Evolutionary conservation across 352 stramenopile species (phyloP), one percentile per base, ranked within the genome.

Genomic region (Halophytophthora batemanensis): DNA sequence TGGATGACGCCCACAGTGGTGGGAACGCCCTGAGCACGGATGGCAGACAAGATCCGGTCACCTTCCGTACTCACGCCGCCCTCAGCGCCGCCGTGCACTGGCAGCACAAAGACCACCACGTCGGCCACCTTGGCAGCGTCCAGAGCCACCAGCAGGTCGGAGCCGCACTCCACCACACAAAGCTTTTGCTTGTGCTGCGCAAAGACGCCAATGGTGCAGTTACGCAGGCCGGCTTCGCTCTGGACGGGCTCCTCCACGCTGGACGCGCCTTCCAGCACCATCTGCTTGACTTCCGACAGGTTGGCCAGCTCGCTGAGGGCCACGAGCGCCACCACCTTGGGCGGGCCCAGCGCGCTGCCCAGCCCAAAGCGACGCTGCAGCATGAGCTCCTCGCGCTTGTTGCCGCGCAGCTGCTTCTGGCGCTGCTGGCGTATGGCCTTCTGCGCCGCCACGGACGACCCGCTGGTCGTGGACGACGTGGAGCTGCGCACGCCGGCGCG

Each of bases 11-110:
- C 88, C 15, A 96, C 77, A 1, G 87, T 84, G 3, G 90, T 86
- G 0, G 93, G 93, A 22, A 98, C 56, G 25, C 95, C 94, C 56
- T 98, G 94, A 12, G 84, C 89, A 47, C 96, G 96, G 41, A 98
- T 71, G 3, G 92, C 90, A 41, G 85, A 92, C 43, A 98, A 68
- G 34, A 98, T 89, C 29, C 80, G 71, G 52, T 97, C 82, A 4
- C 93, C 93, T 43, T 84, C 66, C 13, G 80, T 58, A 55, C 96
- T 96, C 34, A 98, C 66, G 43, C 92, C 77, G 29, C 84, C 77
- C 38, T 96, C 90, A 4, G 82, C 77, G 43, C 93, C 85, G 46
- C 85, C 65, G 37, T 86, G 67, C 41, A 92, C 77, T 11, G 82
- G 81, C 50, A 91, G 65, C 23, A 91, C 71, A 53, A 86, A 83